A percentile compares a stretch with the other conserved stretches of the same genome.
phyloP scores from a whole-genome alignment of 78 protist genomes.

The Trichosphaerium sp. region DNA sequence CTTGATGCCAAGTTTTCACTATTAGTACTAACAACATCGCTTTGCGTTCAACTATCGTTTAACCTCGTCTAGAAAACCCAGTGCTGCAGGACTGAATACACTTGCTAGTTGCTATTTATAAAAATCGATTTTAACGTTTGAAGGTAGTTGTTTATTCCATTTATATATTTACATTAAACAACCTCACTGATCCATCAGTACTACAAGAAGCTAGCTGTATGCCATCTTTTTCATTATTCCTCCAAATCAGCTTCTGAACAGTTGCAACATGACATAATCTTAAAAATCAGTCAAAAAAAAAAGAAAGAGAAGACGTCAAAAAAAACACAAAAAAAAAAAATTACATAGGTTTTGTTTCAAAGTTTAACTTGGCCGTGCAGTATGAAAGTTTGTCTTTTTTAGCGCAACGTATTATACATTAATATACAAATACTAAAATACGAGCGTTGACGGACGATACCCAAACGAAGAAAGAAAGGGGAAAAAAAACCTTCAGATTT shows the following conservation, averaged over 20 bases:
- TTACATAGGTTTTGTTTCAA: neutral
- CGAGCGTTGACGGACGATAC: too few relatives aligned
- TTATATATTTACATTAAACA: slow-evolving; percentile 8
- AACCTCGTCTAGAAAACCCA: too few relatives aligned
- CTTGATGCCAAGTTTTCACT: too few relatives aligned
- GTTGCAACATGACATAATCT: neutral
- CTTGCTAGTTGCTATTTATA: too few relatives aligned
- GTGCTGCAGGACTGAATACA: too few relatives aligned
- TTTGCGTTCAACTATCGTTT: too few relatives aligned
- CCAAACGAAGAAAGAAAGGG: too few relatives aligned
- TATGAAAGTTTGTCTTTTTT: neutral
- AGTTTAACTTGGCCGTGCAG: neutral
- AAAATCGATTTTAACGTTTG: too few relatives aligned
- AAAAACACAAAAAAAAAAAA: slow-evolving; percentile 1
- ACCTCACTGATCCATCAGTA: slow-evolving; percentile 12
- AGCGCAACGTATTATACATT: slow-evolving; percentile 10
- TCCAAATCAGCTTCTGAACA: slow-evolving; percentile 41
- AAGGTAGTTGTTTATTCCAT: slow-evolving; percentile 1
- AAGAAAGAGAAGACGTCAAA: too few relatives aligned
- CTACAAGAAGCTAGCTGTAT: slow-evolving; percentile 5
- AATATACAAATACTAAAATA: neutral
- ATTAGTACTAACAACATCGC: too few relatives aligned
- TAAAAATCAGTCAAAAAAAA: too few relatives aligned
- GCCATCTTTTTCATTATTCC: slow-evolving; percentile 5
- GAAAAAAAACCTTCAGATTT: too few relatives aligned